Evolutionary conservation across 371 early-diverging fungal species (phyloP).

Genomic region (Mucor plumbeus): DNA sequence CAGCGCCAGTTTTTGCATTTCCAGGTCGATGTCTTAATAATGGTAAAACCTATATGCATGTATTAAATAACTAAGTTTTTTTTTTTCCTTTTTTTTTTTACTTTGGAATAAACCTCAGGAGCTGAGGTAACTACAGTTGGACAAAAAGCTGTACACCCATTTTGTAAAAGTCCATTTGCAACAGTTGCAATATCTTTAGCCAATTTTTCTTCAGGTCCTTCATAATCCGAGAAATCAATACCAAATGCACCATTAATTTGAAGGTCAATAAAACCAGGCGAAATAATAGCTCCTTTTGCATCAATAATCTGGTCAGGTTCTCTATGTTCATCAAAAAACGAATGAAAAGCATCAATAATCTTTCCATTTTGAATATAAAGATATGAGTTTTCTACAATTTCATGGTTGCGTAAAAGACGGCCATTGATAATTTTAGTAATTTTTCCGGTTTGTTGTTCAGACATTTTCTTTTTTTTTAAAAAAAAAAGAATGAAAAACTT

Average conservation of each 20-base stretch:
- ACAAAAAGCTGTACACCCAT: constrained; percentile 80
- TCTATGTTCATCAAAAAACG: constrained; percentile 67
- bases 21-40: too few species aligned
- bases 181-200: constrained; percentile 64
- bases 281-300: constrained; percentile 69
- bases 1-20: too few species aligned
- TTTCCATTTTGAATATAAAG: constrained; percentile 76
- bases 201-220: constrained; percentile 46
- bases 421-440: constrained; percentile 79
- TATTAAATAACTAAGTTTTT: too few species aligned
- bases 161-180: constrained; percentile 71
- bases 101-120: constrained; percentile 72
- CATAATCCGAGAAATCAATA: constrained; percentile 72
- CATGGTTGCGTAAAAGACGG: constrained; percentile 69
- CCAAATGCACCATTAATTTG: constrained; percentile 86
- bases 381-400: constrained; percentile 69
- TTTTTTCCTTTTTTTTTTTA: constrained; percentile 19
- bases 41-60: constrained; percentile 54
- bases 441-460: constrained; percentile 28
- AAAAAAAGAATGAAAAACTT: too few species aligned
- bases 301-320: constrained; percentile 73
- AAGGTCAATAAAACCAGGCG: constrained; percentile 79
- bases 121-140: constrained; percentile 82
- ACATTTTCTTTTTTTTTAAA: too few species aligned
- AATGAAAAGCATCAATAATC: constrained; percentile 69